Evolutionary conservation across 2,329 filamentous ascomycete genomes (phyloP).

Genomic region (Botryotinia convoluta): DNA sequence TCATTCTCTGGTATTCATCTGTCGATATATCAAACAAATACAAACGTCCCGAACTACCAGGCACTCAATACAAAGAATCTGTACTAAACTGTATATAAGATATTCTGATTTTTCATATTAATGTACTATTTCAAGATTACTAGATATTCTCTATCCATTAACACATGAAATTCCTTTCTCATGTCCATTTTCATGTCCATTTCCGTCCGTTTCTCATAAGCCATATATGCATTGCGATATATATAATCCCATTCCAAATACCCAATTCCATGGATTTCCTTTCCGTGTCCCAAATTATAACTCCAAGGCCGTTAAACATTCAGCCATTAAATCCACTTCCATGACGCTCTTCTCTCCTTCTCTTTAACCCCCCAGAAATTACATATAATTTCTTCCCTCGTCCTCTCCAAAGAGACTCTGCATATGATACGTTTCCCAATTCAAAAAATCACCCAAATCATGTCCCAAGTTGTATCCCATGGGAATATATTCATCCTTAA

Average conservation of each 20-base stretch:
- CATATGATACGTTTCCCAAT: conserved; percentile 47
- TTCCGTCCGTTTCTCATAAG: neutral
- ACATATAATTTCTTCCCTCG: conserved; percentile 12
- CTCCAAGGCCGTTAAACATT: neutral
- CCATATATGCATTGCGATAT: neutral
- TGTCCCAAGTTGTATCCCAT: conserved; percentile 62
- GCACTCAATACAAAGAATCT: neutral
- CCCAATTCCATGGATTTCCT: neutral
- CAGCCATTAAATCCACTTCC: neutral
- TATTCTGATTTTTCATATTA: neutral
- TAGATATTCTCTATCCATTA: neutral
- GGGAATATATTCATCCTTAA: conserved; percentile 43
- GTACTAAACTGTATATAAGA: neutral
- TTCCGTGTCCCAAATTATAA: neutral
- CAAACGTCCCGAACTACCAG: neutral
- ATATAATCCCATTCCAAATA: neutral
- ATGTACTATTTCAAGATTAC: neutral
- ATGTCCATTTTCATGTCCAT: neutral
- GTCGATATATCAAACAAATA: neutral
- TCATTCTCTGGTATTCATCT: neutral
- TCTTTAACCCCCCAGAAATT: neutral
- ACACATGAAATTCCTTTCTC: neutral
- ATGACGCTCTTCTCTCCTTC: neutral
- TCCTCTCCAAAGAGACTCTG: conserved; percentile 20
- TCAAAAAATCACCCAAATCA: conserved; percentile 57